phyloP scores from a whole-genome alignment of 192 early-diverging fungal genomes.

The Piromyces sp. region DNA sequence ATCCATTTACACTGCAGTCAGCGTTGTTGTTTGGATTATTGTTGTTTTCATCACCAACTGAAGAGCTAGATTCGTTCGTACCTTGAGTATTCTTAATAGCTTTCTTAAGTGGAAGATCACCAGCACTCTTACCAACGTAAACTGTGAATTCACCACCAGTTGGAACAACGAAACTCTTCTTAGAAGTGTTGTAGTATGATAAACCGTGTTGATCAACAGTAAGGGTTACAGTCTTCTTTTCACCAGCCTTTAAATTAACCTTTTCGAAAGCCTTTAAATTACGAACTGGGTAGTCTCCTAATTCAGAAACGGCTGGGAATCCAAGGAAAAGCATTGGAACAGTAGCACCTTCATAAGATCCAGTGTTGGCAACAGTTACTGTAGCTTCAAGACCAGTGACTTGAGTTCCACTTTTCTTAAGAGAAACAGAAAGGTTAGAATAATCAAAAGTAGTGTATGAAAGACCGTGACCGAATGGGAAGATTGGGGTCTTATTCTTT shows the following conservation, averaged over 20 bases:
- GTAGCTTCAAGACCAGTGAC: slow-evolving; percentile 7
- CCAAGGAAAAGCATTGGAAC: slow-evolving; percentile 13
- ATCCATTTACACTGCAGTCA: neutral
- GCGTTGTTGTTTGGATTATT: neutral
- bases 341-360: slow-evolving; percentile 10
- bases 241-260: slow-evolving; percentile 6
- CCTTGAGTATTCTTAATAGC: neutral
- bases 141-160: neutral
- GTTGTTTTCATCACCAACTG: neutral
- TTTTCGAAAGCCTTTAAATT: neutral
- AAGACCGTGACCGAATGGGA: slow-evolving; percentile 37
- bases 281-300: neutral
- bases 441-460: slow-evolving; percentile 47
- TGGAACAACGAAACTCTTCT: neutral
- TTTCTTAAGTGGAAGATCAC: neutral
- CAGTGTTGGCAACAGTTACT: slow-evolving; percentile 11
- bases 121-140: neutral
- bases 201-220: slow-evolving; percentile 17
- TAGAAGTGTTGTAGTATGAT: neutral
- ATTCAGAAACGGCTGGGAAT: slow-evolving; percentile 8
- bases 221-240: slow-evolving; percentile 21
- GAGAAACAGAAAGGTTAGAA: slow-evolving; percentile 2
- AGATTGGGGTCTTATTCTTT: slow-evolving; percentile 1
- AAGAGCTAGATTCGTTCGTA: neutral
- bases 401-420: neutral